phyloP scores from a whole-genome alignment of 2,329 filamentous ascomycete genomes.

The Alternaria postmessia region DNA sequence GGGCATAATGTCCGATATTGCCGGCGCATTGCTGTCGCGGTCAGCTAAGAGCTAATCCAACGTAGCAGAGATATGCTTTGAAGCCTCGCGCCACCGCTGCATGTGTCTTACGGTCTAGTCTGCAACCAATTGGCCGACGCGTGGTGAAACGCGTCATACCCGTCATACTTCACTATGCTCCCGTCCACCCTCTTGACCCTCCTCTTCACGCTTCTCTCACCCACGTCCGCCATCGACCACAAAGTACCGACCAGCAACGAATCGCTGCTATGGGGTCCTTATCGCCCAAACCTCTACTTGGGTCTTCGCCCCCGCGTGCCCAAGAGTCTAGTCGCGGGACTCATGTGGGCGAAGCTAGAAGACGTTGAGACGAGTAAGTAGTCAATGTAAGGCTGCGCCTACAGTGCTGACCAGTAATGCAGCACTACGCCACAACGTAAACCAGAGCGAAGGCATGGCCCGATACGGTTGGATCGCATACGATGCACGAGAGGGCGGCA shows the following conservation, averaged over 20 bases:
- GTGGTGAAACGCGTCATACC: conserved; percentile 18
- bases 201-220: conserved; percentile 23
- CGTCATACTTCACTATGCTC: conserved; percentile 26
- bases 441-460: conserved; percentile 89
- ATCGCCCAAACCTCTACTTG: conserved; percentile 92
- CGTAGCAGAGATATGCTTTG: conserved; percentile 15
- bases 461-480: conserved; percentile 98
- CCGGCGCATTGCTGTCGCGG: conserved; percentile 11
- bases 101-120: conserved; percentile 9
- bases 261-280: conserved; percentile 93
- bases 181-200: conserved; percentile 28
- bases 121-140: conserved; percentile 5
- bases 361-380: conserved; percentile 76
- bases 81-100: conserved; percentile 8
- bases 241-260: conserved; percentile 64
- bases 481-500: conserved; percentile 82
- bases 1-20: conserved; percentile 9
- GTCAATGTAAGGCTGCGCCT: neutral
- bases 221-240: conserved; percentile 21
- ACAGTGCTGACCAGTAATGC: conserved; percentile 14
- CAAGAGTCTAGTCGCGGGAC: conserved; percentile 77
- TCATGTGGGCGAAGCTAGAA: conserved; percentile 90
- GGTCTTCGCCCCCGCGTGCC: conserved; percentile 83
- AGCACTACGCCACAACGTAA: conserved; percentile 86
- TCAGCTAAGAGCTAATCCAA: conserved; percentile 8